Percentiles rank a stretch among this genome's conserved stretches.
Conservation (phyloP, 2,329 filamentous ascomycete species). For the Apiospora rasikravindrae region DNA sequence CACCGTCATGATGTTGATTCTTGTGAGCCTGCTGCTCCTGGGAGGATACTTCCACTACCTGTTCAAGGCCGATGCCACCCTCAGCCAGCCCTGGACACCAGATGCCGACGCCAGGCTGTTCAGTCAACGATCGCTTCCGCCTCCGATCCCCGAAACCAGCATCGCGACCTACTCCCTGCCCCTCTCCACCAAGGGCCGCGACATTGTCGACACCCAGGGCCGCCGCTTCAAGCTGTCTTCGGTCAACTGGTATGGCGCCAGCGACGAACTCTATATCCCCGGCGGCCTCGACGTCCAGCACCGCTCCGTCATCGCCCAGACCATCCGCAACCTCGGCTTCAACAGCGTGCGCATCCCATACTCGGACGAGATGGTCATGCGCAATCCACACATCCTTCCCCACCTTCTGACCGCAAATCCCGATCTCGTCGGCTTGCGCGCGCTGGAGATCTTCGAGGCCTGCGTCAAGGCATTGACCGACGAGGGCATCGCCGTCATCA, state of each 20-base stretch:
- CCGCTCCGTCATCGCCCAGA: constrained; percentile 62
- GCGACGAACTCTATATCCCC: constrained; percentile 68
- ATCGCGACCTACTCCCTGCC: constrained; percentile 60
- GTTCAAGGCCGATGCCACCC: constrained; percentile 50
- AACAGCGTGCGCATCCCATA: constrained; percentile 74
- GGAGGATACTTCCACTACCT: constrained; percentile 49
- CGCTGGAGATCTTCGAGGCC: constrained; percentile 66
- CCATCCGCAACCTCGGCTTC: constrained; percentile 67
- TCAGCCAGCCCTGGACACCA: constrained; percentile 54
- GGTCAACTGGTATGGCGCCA: constrained; percentile 75
- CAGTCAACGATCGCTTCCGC: constrained; percentile 52
- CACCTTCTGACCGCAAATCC: constrained; percentile 62
- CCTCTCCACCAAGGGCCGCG: constrained; percentile 62
- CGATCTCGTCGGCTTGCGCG: constrained; percentile 61
- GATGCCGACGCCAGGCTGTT: constrained; percentile 54
- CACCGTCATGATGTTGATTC: constrained; percentile 34
- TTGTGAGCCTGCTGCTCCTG: constrained; percentile 44
- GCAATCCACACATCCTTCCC: constrained; percentile 60
- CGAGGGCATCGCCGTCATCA: constrained; percentile 66
- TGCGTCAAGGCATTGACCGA: constrained; percentile 64
- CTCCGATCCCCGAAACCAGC: constrained; percentile 47
- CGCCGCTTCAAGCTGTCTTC: constrained; percentile 66
- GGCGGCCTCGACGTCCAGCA: constrained; percentile 69
- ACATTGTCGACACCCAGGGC: constrained; percentile 63
- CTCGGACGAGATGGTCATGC: constrained; percentile 69